Evolutionary conservation across 2,329 filamentous ascomycete species (phyloP).

Genomic region (Xylariomycetidae sp.): DNA sequence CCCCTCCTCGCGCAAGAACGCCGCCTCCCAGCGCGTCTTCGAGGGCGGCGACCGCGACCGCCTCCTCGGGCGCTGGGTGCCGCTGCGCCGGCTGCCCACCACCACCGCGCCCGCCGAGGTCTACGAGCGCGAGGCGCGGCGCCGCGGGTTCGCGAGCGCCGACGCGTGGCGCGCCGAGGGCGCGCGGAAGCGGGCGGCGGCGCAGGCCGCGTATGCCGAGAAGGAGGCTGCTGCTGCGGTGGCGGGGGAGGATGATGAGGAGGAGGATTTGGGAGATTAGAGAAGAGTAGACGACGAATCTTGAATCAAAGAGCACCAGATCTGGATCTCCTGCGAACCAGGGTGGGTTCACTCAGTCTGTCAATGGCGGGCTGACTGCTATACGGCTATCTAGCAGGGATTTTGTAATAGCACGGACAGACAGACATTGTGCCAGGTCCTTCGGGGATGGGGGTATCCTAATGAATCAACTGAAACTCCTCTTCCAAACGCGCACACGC

Average conservation of each 20-base stretch:
- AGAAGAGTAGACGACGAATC: conserved; percentile 22
- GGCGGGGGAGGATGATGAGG: conserved; percentile 26
- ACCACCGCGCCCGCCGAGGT: conserved; percentile 46
- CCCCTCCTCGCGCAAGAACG: neutral
- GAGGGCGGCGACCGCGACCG: conserved; percentile 49
- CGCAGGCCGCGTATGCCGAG: neutral
- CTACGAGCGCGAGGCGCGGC: conserved; percentile 56
- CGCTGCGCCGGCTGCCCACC: conserved; percentile 45
- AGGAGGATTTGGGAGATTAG: conserved; percentile 14
- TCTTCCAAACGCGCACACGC: no score
- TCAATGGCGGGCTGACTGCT: no score
- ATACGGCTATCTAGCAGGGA: no score
- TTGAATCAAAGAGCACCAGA: neutral
- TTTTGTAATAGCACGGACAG: no score
- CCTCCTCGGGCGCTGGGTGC: conserved; percentile 47
- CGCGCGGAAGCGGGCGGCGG: conserved; percentile 15
- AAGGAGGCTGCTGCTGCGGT: conserved; percentile 12
- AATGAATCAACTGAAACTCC: no score
- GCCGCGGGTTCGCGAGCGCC: conserved; percentile 49
- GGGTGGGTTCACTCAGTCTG: no score
- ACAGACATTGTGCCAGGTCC: no score
- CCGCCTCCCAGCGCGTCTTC: conserved; percentile 35
- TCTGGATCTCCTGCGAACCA: no score
- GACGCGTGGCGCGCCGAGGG: conserved; percentile 35
- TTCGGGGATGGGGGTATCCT: no score